Evolutionary conservation across 176 grass and related monocot genomes (phyloP), one percentile per base, ranked within the genome.

Genomic region (Carex cristatella): DNA sequence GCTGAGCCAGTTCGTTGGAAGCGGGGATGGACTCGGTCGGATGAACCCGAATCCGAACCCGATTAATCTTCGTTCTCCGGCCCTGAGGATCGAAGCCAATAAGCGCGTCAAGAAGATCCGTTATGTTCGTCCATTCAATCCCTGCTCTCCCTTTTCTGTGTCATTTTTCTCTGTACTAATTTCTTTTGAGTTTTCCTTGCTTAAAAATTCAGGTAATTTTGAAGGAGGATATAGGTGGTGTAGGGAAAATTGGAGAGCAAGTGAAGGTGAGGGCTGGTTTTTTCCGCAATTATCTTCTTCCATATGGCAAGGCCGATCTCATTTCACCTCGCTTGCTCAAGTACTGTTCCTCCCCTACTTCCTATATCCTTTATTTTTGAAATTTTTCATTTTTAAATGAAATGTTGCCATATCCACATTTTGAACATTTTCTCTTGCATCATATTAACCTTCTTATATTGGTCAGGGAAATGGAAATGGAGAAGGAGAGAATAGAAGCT

Each of bases 281-380:
- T 87, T 95, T 85, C 72, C 95, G 95, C 88, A 98, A 98, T 74
- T 98, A 90, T 84, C 93, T 98, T n/a, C 83, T 88, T 3, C 95
- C 95, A 10, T 85, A 79, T 69, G 95, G 95, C 62, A 98, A 94
- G 86, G 95, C 95, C 5, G 86, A 87, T 4, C 79, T 98, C 49
- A 82, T 98, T 8, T 94, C 95, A 11, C 79, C 93, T 10, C 60
- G 88, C 62, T 83, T 98, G 51, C 93, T 98, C 83, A 98, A 94
- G 95, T 98, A 90, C 77, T 11, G n/a, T 74, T 64, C 12, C 70
- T 46, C 18, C 57, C 65, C 79, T n/a, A 49, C 3, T 51, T 88
- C 2, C 35, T 7, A 66, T 30, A 46, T 62, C 28, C 30, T 58
- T 79, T 16, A 2, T 23, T 31, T 19, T 30, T 54, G 18, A 55